Evolutionary conservation across 1,284 basidiomycete species (phyloP), one percentile per base, ranked within the genome.

Genomic region (Meira nashicola): DNA sequence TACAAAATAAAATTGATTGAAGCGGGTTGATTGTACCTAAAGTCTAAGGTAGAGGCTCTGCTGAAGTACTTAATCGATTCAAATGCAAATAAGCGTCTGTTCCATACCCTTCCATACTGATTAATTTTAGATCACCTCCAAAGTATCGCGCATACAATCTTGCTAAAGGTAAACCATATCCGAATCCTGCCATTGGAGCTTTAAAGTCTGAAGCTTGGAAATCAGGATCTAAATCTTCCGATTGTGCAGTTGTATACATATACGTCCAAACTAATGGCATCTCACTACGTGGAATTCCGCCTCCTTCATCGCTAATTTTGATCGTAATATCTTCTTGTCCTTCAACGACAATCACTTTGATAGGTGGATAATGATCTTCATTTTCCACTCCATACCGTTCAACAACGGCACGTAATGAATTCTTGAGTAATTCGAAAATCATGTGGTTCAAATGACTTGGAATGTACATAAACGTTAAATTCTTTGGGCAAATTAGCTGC

Each of bases 211-310:
- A 89, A 23, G 87, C 88, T 65, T 89, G 86, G 78, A 94, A 93
- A 70, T 93, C 82, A 74, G 88, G 87, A 68, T 92, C 90, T 46
- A 97, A 84, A 33, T 85, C 87, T 79, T 92, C 89, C 2, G 86
- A 86, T 55, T 90, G 88, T 86, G 97, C 96, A 1, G 95, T 99
- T 39, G 95, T 98, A 78, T 98, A 98, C 78, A 83, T 94, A 80
- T 94, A 98, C 60, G 93, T 97, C 94, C 94, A 98, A 55, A 97
- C 95, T 55, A 95, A 83, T 4, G 92, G 90, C 38, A 97, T 88
- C 0, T 92, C 94, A 70, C 89, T 75, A 47, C n/a, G 39, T 17
- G 92, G 86, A 62, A 99, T 98, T 1, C 95, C 95, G 5, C 94
- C 95, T 10, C 94, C 94, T 77, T 98, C 94, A 78, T 92, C 90